Evolutionary conservation across 768 basidiomycete genomes (phyloP).

Genomic region (Asterophora parasitica): DNA sequence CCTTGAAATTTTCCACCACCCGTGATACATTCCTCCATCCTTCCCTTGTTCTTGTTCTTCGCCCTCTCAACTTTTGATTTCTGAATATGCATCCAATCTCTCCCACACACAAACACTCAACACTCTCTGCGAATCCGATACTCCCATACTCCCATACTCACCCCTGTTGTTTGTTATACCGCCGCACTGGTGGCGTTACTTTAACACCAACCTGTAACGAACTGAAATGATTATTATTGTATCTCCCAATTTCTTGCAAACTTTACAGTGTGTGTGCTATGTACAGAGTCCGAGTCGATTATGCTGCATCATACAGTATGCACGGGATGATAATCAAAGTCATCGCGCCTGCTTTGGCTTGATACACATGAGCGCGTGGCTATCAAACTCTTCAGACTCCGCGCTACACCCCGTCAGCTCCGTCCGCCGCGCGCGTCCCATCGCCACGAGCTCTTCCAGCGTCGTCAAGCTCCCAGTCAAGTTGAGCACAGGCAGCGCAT

Average conservation of each 20-base stretch:
- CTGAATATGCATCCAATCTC: too few species aligned
- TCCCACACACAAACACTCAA: too few species aligned
- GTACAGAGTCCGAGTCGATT: too few species aligned
- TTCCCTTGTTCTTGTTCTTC: background rate
- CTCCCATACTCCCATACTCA: background rate
- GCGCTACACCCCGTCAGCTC: constrained; percentile 30
- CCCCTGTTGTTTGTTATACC: background rate
- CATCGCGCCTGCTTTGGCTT: background rate
- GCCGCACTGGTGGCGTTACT: background rate
- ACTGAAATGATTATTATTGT: background rate
- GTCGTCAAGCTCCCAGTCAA: constrained; percentile 48
- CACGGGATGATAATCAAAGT: too few species aligned
- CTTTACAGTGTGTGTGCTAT: too few species aligned
- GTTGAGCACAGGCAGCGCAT: constrained; percentile 63
- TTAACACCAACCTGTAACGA: background rate
- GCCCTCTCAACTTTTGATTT: too few species aligned
- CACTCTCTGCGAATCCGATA: too few species aligned
- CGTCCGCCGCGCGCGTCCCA: constrained; percentile 30
- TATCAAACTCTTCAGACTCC: constrained; percentile 16
- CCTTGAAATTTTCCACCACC: background rate
- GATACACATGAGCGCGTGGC: constrained; percentile 24
- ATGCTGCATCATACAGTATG: too few species aligned
- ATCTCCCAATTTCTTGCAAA: background rate
- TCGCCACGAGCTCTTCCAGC: constrained; percentile 24
- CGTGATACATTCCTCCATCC: background rate